These are phyloP conservation scores for Xylaria sp. DNA, from an alignment of 495 filamentous ascomycete species.

Conservation along the genomic window DNA sequence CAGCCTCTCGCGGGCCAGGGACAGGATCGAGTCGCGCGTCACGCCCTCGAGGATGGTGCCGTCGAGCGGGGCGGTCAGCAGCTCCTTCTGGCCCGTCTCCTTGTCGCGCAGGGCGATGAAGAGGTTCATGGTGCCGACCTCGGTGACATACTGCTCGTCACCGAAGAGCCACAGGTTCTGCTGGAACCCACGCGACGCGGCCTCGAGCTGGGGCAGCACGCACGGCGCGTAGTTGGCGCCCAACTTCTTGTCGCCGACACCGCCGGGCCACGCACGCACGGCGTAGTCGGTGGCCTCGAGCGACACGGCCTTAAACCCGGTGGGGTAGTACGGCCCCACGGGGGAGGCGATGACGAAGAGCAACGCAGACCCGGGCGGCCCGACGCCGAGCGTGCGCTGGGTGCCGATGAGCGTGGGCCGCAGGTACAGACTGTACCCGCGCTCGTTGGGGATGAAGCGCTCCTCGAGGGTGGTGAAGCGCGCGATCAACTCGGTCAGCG, in stretches of 20 bases:
- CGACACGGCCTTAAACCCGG: constrained; percentile 94
- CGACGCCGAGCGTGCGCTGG: constrained; percentile 89
- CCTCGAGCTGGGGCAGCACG: constrained; percentile 90
- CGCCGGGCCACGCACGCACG: constrained; percentile 96
- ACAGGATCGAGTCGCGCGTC: constrained; percentile 84
- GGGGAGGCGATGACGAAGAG: constrained; percentile 95
- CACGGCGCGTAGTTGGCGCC: constrained; percentile 98
- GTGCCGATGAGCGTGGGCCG: constrained; percentile 97
- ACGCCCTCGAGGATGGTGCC: constrained; percentile 98
- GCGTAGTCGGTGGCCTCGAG: constrained; percentile 94
- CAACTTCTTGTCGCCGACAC: constrained; percentile 96
- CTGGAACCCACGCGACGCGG: constrained; percentile 88
- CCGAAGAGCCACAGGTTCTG: constrained; percentile 98
- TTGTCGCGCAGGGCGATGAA: constrained; percentile 83
- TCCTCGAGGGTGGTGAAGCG: constrained; percentile 80
- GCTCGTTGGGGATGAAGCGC: constrained; percentile 82
- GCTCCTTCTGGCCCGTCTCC: constrained; percentile 84
- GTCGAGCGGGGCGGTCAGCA: constrained; percentile 91
- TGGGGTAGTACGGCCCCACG: constrained; percentile 97
- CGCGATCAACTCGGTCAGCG: constrained; percentile 79
- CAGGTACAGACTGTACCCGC: constrained; percentile 92
- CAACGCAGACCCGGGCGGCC: constrained; percentile 86
- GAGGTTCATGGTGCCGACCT: constrained; percentile 98
- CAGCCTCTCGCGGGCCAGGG: constrained; percentile 82
- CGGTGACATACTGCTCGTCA: constrained; percentile 91